Conservation (phyloP, 2,329 filamentous ascomycete genomes). For the Ceratocystis harringtonii region DNA sequence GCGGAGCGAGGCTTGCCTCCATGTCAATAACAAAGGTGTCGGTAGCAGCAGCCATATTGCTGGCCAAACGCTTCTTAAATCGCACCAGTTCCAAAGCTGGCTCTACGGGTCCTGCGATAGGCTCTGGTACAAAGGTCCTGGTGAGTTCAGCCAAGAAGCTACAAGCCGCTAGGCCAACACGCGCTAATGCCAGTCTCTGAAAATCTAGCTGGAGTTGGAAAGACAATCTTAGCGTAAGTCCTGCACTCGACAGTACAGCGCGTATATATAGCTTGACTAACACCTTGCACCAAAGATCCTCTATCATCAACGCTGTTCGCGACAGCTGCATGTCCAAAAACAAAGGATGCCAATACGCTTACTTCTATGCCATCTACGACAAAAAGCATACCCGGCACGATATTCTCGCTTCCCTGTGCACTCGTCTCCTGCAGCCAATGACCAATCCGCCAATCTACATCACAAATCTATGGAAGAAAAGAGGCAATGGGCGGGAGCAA, state of each 20-base stretch:
- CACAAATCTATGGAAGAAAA: not conserved
- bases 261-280: not conserved
- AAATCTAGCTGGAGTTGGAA: not conserved
- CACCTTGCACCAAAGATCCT: not conserved
- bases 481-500: not conserved
- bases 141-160: not conserved
- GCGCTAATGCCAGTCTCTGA: not conserved
- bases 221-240: not conserved
- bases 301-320: not conserved
- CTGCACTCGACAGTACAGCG: not conserved
- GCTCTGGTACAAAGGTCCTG: not conserved
- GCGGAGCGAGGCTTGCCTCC: too few relatives aligned
- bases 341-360: not conserved
- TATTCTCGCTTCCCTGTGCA: not conserved
- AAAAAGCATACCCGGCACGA: not conserved
- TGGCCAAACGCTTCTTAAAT: not conserved
- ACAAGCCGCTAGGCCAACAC: not conserved
- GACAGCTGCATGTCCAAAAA: not conserved
- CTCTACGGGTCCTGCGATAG: not conserved
- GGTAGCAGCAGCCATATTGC: not conserved
- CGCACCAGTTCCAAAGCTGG: not conserved
- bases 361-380: not conserved
- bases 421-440: not conserved
- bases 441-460: not conserved
- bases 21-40: not conserved